These are phyloP conservation scores for Penicillium malachiteum DNA, from an alignment of 495 filamentous ascomycete genomes.

Conservation along the genomic window DNA sequence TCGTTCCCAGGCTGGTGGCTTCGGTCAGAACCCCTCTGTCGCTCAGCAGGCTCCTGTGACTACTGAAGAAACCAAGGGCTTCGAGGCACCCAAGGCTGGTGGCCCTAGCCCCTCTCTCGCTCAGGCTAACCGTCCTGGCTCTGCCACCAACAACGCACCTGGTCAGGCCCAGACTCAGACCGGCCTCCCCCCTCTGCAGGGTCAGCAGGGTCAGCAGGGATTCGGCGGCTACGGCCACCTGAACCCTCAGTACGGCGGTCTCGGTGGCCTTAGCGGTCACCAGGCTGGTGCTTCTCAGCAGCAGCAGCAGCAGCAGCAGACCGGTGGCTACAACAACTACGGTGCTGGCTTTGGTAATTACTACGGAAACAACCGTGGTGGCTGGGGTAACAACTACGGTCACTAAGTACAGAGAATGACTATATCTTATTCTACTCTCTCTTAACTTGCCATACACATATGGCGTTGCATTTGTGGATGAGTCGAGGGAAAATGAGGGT, in stretches of 20 bases:
- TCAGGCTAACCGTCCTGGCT: constrained; percentile 77
- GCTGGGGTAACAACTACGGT: constrained; percentile 72
- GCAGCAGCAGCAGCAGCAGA: constrained; percentile 48
- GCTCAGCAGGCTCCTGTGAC: constrained; percentile 61
- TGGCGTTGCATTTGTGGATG: constrained; percentile 40
- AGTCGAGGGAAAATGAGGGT: constrained; percentile 25
- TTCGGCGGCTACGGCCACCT: constrained; percentile 78
- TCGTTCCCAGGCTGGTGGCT: constrained; percentile 60
- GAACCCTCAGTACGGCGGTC: constrained; percentile 69
- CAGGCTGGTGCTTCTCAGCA: constrained; percentile 46
- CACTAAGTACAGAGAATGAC: constrained; percentile 27
- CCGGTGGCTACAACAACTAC: constrained; percentile 50
- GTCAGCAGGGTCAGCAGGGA: constrained; percentile 60
- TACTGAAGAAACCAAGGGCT: constrained; percentile 73
- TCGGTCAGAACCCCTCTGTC: constrained; percentile 66
- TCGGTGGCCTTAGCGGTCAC: constrained; percentile 68
- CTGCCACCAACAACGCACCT: constrained; percentile 71
- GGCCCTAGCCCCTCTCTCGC: constrained; percentile 84
- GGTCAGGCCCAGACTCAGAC: constrained; percentile 57
- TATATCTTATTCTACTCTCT: constrained; percentile 4
- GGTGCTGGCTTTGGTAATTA: constrained; percentile 58
- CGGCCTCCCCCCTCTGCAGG: constrained; percentile 74
- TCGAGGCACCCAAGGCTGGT: constrained; percentile 68
- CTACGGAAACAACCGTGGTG: constrained; percentile 52
- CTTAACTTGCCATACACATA: constrained; percentile 24